phyloP scores from a whole-genome alignment of 1,284 basidiomycete species.

The Xerocomus minutiporus region DNA sequence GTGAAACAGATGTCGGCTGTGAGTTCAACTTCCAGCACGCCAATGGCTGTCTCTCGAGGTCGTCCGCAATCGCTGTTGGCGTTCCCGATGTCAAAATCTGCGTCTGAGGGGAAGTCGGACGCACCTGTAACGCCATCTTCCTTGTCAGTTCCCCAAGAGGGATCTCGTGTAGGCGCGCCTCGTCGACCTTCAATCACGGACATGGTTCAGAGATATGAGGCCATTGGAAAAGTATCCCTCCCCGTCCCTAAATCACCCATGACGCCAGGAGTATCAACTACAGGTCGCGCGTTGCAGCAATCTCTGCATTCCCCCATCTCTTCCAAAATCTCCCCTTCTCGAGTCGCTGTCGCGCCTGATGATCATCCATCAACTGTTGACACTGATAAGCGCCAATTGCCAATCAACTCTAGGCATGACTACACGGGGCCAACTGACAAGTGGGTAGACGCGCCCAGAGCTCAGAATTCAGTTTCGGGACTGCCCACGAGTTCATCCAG shows the following conservation, averaged over 20 bases:
- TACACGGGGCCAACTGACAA: conserved; percentile 19
- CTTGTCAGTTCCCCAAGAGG: conserved; percentile 43
- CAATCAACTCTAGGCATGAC: conserved; percentile 8
- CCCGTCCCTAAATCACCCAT: conserved; percentile 34
- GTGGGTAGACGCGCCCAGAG: conserved; percentile 9
- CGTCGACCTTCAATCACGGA: conserved; percentile 75
- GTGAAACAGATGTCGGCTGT: conserved; percentile 24
- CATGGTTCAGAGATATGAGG: conserved; percentile 76
- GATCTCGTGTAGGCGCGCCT: conserved; percentile 31
- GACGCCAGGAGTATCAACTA: conserved; percentile 14
- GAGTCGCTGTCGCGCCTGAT: conserved; percentile 13
- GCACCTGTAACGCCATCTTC: conserved; percentile 32
- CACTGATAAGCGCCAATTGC: conserved; percentile 20
- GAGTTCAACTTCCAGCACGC: conserved; percentile 22
- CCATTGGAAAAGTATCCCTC: conserved; percentile 42
- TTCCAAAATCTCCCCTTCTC: conserved; percentile 26
- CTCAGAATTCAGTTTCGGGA: conserved; percentile 19
- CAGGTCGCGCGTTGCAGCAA: conserved; percentile 23
- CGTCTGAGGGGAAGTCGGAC: conserved; percentile 33
- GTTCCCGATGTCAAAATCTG: conserved; percentile 52
- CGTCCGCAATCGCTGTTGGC: conserved; percentile 75
- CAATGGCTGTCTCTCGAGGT: conserved; percentile 34
- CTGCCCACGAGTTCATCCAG: conserved; percentile 23
- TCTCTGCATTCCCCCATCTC: conserved; percentile 22
- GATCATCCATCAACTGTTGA: conserved; percentile 14